Evolutionary conservation across 768 basidiomycete species (phyloP).

Genomic region (Lentinula aciculospora): DNA sequence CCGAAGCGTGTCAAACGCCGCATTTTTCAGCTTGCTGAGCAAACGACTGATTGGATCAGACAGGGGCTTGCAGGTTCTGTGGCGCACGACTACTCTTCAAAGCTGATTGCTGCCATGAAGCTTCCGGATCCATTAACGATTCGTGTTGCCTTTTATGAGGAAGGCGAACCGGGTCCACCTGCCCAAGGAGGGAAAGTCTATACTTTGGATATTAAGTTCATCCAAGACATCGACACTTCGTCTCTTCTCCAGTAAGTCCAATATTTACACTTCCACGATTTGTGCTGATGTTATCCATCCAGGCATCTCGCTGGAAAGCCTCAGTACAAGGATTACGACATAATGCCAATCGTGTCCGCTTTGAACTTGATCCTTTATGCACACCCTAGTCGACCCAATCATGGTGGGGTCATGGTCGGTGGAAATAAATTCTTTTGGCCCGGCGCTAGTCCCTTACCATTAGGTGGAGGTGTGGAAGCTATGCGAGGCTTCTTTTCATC

Average conservation of each 20-base stretch:
- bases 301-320: constrained; percentile 52
- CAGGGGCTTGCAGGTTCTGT: constrained; percentile 44
- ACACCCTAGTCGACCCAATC: constrained; percentile 41
- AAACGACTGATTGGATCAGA: constrained; percentile 38
- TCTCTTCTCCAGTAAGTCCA: constrained; percentile 34
- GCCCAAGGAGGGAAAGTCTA: constrained; percentile 38
- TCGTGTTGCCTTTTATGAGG: constrained; percentile 40
- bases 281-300: background rate
- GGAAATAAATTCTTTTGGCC: constrained; percentile 65
- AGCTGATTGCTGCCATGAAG: constrained; percentile 40
- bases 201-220: constrained; percentile 35
- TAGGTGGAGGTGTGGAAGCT: constrained; percentile 50
- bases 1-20: constrained; percentile 51
- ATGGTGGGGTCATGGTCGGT: constrained; percentile 63
- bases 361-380: constrained; percentile 61
- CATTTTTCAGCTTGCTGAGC: constrained; percentile 60
- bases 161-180: constrained; percentile 44
- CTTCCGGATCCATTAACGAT: constrained; percentile 42
- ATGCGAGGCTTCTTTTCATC: constrained; percentile 58
- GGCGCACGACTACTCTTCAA: constrained; percentile 53
- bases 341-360: constrained; percentile 53
- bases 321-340: constrained; percentile 50
- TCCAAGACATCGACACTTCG: constrained; percentile 48
- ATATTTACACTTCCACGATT: constrained; percentile 9
- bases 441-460: constrained; percentile 34